Conservation (phyloP, 2,329 filamentous ascomycete species). For the Periconia sp. region DNA sequence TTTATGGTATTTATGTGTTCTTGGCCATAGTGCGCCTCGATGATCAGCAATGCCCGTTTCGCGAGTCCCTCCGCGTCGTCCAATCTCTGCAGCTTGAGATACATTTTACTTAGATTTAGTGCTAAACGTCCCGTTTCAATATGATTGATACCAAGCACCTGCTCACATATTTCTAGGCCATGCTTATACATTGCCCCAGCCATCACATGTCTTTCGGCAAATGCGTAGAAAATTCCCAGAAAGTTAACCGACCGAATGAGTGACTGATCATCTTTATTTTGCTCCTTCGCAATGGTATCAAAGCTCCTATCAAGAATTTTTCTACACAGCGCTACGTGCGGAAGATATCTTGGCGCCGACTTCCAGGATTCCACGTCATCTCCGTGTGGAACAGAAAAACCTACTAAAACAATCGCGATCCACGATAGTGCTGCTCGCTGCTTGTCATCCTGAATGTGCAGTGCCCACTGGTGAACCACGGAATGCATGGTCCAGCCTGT, state of each 20-base stretch:
- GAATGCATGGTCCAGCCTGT: neutral
- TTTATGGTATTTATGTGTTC: no score
- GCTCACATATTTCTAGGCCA: conserved; percentile 16
- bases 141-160: conserved; percentile 14
- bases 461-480: neutral
- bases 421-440: neutral
- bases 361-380: neutral
- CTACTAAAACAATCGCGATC: neutral
- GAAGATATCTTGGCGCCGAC: neutral
- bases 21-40: no score
- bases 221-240: neutral
- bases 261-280: neutral
- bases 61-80: neutral
- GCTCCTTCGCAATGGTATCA: neutral
- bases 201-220: conserved; percentile 3
- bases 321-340: neutral
- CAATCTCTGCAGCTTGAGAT: no score
- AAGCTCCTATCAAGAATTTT: neutral
- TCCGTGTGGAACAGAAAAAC: neutral
- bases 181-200: conserved; percentile 16
- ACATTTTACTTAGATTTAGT: no score
- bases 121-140: no score
- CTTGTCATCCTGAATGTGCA: neutral
- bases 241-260: neutral
- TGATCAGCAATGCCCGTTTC: neutral